Conservation (phyloP, 805 yeast species). For the Schwanniomyces yamadae region DNA sequence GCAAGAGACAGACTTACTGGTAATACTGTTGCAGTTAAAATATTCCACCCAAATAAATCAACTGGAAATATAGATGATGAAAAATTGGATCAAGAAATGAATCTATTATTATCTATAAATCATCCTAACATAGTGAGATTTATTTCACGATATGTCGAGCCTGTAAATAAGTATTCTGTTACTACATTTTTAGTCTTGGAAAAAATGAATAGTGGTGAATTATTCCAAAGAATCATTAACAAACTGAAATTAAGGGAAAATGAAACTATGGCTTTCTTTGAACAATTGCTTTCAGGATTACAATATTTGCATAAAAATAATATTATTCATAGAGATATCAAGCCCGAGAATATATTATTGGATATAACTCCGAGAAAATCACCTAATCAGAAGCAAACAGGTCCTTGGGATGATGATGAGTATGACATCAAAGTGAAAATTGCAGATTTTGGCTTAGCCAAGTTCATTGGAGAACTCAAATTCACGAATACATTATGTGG, state of each 20-base stretch:
- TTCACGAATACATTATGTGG: conserved; percentile 82
- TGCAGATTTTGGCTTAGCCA: conserved; percentile 79
- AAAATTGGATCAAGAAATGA: conserved; percentile 62
- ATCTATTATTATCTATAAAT: conserved; percentile 59
- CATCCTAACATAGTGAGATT: conserved; percentile 73
- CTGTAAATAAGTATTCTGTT: conserved; percentile 48
- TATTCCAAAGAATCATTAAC: conserved; percentile 67
- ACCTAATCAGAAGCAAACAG: conserved; percentile 31
- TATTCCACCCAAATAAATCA: conserved; percentile 57
- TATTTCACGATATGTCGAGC: conserved; percentile 56
- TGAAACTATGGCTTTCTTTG: conserved; percentile 60
- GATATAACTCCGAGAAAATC: conserved; percentile 47
- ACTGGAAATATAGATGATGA: conserved; percentile 29
- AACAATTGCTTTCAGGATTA: conserved; percentile 43
- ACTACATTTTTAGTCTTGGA: conserved; percentile 67
- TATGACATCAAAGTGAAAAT: conserved; percentile 66
- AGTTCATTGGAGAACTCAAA: conserved; percentile 66
- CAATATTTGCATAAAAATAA: conserved; percentile 38
- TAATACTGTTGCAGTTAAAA: conserved; percentile 66
- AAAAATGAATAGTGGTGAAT: conserved; percentile 71
- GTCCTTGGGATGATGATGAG: conserved; percentile 63
- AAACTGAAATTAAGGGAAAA: conserved; percentile 60
- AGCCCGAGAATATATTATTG: conserved; percentile 45
- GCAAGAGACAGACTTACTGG: conserved; percentile 60
- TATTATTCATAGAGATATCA: conserved; percentile 46